Percentiles rank a stretch among this genome's conserved stretches.
phyloP scores from a whole-genome alignment of 768 basidiomycete species.

The Auriscalpium microsporum region DNA sequence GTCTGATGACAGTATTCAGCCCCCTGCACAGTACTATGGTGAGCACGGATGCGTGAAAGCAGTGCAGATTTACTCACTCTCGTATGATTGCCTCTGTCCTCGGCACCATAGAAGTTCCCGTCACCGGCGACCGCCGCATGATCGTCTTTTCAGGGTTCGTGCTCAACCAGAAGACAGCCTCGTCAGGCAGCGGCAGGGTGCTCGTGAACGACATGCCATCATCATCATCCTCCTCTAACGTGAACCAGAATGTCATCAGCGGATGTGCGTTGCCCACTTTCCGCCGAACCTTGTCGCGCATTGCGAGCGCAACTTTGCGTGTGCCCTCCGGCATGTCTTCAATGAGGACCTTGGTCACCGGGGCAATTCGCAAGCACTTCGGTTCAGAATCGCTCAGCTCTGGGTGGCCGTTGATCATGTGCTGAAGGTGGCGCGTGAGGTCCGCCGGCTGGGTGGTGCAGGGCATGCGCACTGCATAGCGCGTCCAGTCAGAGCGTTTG shows the following conservation, averaged over 20 bases:
- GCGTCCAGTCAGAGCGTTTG: not conserved
- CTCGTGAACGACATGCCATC: not conserved
- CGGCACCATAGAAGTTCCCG: not conserved
- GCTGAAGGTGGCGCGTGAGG: not conserved
- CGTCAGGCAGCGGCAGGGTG: not conserved
- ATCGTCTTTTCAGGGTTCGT: not conserved
- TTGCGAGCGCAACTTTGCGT: not conserved
- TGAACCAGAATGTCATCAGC: not conserved
- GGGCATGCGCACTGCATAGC: not conserved
- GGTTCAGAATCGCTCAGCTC: not conserved
- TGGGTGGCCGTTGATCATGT: not conserved
- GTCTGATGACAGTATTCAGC: too few species aligned
- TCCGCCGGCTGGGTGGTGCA: not conserved
- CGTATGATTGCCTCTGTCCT: not conserved
- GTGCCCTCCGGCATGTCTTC: not conserved
- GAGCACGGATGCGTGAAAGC: too few species aligned
- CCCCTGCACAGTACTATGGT: too few species aligned
- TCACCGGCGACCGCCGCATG: not conserved
- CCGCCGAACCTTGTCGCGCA: not conserved
- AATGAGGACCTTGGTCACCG: not conserved
- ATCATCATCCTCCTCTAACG: not conserved
- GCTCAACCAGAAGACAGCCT: not conserved
- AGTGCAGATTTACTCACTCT: not conserved
- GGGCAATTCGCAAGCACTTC: not conserved
- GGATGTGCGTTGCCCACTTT: not conserved